These are phyloP conservation scores for Raphanus raphanistrum DNA, from an alignment of 345 rosid species.

Conservation along the genomic window DNA sequence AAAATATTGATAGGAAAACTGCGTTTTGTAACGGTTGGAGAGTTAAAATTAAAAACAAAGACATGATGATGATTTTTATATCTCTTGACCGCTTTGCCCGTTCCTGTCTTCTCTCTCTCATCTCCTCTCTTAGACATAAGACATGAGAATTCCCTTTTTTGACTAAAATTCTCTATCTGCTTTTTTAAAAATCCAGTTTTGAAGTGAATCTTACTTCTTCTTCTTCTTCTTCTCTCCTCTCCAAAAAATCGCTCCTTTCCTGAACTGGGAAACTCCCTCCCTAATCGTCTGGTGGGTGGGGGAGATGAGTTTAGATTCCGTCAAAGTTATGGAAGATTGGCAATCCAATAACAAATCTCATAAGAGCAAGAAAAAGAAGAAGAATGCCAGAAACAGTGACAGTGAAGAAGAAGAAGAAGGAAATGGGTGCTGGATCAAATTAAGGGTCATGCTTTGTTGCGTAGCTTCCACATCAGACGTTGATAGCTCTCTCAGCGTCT, in stretches of 20 bases:
- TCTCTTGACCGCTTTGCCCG: slow-evolving; percentile 33
- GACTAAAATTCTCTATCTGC: slow-evolving; percentile 31
- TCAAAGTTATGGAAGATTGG: slow-evolving; percentile 32
- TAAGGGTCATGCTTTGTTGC: slow-evolving; percentile 62
- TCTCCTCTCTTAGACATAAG: slow-evolving; percentile 16
- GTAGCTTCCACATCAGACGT: slow-evolving; percentile 79
- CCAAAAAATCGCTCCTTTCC: not conserved
- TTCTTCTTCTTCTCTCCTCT: not conserved
- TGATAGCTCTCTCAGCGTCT: slow-evolving; percentile 61
- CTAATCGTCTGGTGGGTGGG: not conserved
- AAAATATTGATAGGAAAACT: not conserved
- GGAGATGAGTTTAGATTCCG: slow-evolving; percentile 36
- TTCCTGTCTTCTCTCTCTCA: not conserved
- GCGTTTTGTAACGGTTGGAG: slow-evolving; percentile 33
- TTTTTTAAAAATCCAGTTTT: not conserved
- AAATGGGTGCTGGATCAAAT: slow-evolving; percentile 67
- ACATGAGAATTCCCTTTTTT: slow-evolving; percentile 30
- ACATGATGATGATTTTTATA: not conserved
- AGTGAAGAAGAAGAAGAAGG: slow-evolving; percentile 34
- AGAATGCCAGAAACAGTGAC: slow-evolving; percentile 29
- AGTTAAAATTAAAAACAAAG: slow-evolving; percentile 26
- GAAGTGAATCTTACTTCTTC: slow-evolving; percentile 19
- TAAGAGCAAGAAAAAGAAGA: slow-evolving; percentile 40
- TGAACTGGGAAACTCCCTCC: not conserved
- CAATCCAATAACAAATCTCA: slow-evolving; percentile 11